Conservation (phyloP, 305 asterid genomes). For the Fraxinus platypoda region DNA sequence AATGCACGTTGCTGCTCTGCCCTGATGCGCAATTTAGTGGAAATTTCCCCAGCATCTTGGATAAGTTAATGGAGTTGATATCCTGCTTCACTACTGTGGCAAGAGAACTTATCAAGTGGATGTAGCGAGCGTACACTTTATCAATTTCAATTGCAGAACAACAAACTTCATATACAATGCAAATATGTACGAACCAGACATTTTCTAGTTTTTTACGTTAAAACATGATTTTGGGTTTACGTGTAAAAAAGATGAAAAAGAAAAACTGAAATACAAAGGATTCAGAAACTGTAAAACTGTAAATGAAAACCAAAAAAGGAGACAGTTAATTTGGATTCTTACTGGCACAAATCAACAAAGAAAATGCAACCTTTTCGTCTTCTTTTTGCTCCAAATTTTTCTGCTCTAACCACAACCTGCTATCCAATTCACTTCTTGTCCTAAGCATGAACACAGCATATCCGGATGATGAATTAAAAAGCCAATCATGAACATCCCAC, state of each 20-base stretch:
- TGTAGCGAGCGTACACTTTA: background rate
- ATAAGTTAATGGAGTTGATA: too few species aligned
- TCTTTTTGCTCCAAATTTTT: conserved; percentile 35
- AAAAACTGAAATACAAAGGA: background rate
- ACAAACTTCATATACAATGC: background rate
- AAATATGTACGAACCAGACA: background rate
- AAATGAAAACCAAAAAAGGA: background rate
- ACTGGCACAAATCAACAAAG: conserved; percentile 64
- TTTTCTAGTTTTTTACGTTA: background rate
- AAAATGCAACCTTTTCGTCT: conserved; percentile 47
- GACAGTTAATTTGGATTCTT: conserved; percentile 37
- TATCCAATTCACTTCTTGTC: conserved; percentile 72
- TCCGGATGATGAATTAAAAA: conserved; percentile 40
- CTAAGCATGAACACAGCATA: conserved; percentile 67
- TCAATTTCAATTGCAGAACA: background rate
- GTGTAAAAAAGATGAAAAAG: background rate
- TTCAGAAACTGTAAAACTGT: background rate
- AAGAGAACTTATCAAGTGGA: background rate
- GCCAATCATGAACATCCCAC: conserved; percentile 91
- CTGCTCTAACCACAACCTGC: conserved; percentile 81
- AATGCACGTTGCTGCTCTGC: background rate
- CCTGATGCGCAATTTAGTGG: too few species aligned
- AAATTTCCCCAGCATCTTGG: background rate
- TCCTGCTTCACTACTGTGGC: too few species aligned
- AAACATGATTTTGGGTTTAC: background rate